Base-by-base conservation (phyloP, 495 filamentous ascomycete genomes). In the Glonium stellatum region DNA sequence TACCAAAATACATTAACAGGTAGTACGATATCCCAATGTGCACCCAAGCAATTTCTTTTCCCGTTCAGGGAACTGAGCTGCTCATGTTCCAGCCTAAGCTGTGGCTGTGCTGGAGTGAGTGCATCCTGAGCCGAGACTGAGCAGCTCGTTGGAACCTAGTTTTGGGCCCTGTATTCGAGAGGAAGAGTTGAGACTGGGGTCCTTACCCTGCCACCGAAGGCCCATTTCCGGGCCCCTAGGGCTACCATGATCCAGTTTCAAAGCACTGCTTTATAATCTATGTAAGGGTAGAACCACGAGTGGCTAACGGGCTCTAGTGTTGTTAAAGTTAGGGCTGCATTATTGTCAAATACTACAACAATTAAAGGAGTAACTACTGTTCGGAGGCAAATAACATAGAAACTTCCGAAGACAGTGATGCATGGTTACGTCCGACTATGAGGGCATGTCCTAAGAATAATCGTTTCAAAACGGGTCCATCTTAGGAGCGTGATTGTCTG, bases 1-100 rank as follows among this genome's bases (percentile, higher is more conserved):
- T n/a, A n/a, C n/a, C n/a, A n/a, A n/a, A n/a, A n/a, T n/a, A n/a
- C n/a, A n/a, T n/a, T n/a, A n/a, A n/a, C n/a, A n/a, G n/a, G n/a
- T n/a, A n/a, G n/a, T 50, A 22, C 21, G 3, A 50, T 18, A 18
- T 27, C 47, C 47, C 47, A 50, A 50, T 50, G 3, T 23, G 47
- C 47, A 50, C 47, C 5, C 23, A 50, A 50, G 47, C 47, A 50
- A 4, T 50, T 50, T 50, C 47, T 18, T 4, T 12, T 50, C 47
- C 47, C 47, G 23, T 50, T 50, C 47, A 50, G 47, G 47, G 21
- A 50, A 50, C 19, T 50, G 47, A 50, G 23, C 47, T 50, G 47
- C 21, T 18, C 15, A 4, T 50, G 47, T 12, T 18, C 21, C 21
- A 50, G 47, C 47, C 47, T 50, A 18, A 50, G 47, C 21, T 50